These are phyloP conservation scores for Protea cynaroides DNA, from an alignment of 164 flowering plant species.

Conservation along the genomic window DNA sequence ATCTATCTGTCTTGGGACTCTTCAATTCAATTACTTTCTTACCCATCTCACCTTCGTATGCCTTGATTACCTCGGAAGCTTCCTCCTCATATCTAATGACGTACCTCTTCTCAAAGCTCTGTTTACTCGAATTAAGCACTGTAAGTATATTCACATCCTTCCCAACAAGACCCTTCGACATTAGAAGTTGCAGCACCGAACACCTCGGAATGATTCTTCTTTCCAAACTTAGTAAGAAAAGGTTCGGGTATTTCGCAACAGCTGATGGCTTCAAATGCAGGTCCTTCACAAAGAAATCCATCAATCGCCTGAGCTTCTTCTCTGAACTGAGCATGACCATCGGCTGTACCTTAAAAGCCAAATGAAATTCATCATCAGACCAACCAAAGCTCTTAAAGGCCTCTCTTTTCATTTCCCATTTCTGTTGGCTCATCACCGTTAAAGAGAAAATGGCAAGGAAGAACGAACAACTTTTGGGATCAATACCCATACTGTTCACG, in stretches of 20 bases:
- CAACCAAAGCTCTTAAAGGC: constrained; percentile 14
- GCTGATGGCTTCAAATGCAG: constrained; percentile 7
- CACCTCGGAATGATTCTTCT: neutral
- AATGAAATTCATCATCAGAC: constrained; percentile 1
- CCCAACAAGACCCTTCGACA: neutral
- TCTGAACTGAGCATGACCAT: constrained; percentile 6
- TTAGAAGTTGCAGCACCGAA: neutral
- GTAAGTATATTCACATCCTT: neutral
- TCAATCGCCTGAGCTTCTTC: constrained; percentile 1
- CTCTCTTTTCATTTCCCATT: constrained; percentile 4
- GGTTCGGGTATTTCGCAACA: constrained; percentile 6
- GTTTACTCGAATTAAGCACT: neutral
- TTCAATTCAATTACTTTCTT: neutral
- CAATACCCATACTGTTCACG: constrained; percentile 1
- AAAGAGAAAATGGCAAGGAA: neutral
- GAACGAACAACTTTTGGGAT: neutral
- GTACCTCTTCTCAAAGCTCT: neutral
- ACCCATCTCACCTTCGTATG: neutral
- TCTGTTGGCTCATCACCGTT: neutral
- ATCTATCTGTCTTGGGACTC: neutral
- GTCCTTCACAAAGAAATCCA: constrained; percentile 5
- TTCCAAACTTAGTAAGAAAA: neutral
- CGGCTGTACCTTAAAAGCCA: neutral
- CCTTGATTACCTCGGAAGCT: neutral
- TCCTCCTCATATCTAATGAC: neutral